These are phyloP conservation scores for Fusarium anguioides DNA, from an alignment of 2,329 filamentous ascomycete species.

Conservation along the genomic window DNA sequence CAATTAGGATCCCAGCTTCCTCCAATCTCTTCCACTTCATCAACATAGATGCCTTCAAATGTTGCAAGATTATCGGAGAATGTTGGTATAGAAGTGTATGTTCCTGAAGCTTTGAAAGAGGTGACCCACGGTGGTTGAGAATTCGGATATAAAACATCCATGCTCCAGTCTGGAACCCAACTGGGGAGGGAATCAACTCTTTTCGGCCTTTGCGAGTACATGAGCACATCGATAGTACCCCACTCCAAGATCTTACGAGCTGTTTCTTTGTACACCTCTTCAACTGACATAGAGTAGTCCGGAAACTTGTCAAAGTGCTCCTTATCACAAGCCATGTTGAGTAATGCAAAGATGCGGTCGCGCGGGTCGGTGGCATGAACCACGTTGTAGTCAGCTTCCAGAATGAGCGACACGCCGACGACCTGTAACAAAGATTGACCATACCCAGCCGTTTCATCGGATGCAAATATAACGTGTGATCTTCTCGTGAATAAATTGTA, in stretches of 20 bases:
- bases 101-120: background rate
- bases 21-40: background rate
- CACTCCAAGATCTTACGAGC: background rate
- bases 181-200: background rate
- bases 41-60: background rate
- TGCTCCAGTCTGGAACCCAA: background rate
- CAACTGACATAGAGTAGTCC: background rate
- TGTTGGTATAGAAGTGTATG: background rate
- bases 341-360: background rate
- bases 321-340: background rate
- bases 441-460: background rate
- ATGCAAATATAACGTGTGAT: background rate
- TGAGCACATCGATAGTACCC: background rate
- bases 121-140: background rate
- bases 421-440: background rate
- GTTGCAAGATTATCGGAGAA: background rate
- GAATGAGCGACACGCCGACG: background rate
- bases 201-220: background rate
- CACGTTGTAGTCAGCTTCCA: background rate
- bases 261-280: background rate
- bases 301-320: background rate
- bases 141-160: background rate
- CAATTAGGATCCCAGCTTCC: background rate
- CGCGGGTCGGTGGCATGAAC: background rate
- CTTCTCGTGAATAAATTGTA: background rate